phyloP scores from a whole-genome alignment of 148 eudicot species.

The Nepenthes gracilis region DNA sequence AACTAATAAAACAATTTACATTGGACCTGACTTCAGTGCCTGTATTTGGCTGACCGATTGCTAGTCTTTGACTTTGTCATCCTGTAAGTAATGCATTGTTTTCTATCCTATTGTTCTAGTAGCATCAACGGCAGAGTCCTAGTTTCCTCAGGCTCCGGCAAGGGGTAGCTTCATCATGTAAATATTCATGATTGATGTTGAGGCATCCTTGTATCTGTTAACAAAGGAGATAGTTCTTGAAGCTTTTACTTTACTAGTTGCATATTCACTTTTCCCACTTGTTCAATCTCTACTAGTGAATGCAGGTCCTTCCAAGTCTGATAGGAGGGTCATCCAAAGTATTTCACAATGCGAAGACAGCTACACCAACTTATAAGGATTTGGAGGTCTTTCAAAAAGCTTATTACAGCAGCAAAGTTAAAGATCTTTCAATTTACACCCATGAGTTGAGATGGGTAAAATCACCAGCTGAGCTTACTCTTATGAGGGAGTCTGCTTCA shows the following conservation, averaged over 20 bases:
- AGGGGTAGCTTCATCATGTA: no score
- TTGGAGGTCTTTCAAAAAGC: conserved; percentile 53
- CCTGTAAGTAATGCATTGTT: no score
- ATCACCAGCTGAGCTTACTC: conserved; percentile 62
- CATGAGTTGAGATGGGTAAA: conserved; percentile 81
- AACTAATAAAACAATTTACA: no score
- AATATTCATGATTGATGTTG: no score
- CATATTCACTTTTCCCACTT: neutral
- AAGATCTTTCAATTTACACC: conserved; percentile 56
- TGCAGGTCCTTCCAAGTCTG: conserved; percentile 69
- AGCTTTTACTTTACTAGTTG: neutral
- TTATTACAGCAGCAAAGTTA: conserved; percentile 33
- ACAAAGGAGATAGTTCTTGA: neutral
- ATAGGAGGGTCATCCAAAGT: conserved; percentile 49
- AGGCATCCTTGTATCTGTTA: no score
- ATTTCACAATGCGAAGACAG: conserved; percentile 58
- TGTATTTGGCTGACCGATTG: no score
- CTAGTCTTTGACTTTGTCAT: no score
- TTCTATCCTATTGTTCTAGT: no score
- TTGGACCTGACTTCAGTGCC: no score
- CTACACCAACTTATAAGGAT: conserved; percentile 40
- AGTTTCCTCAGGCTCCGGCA: no score
- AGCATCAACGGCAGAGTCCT: no score
- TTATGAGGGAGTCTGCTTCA: conserved; percentile 82
- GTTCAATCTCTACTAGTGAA: conserved; percentile 9